Base-by-base conservation (phyloP, 225 moss, liverwort and hornwort genomes). In the Takakia lepidozioides region DNA sequence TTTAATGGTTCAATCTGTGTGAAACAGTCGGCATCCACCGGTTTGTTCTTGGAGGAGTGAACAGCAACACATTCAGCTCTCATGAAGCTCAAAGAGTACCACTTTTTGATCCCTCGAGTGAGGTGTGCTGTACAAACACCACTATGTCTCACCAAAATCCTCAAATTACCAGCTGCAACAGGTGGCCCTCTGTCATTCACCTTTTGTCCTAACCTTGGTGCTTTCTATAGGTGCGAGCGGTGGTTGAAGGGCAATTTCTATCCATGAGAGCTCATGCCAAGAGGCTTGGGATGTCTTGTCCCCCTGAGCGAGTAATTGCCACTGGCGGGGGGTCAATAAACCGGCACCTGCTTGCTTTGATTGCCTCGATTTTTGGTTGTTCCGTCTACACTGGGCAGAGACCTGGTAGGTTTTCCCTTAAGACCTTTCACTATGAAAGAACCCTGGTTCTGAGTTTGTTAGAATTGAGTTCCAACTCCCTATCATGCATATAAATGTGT, bases 271-370 rank as follows among this genome's bases (percentile, higher is more conserved):
- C 72, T 23, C 98, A 98, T 40, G 77, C 83, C 8, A 80, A 69
- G 56, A 69, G 74, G 27, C 87, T 98, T 27, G 98, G 98, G 28
- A 87, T 98, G 98, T 87, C 81, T 19, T 66, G 69, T 56, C 78
- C 74, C 14, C 91, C 98, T 18, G 71, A 83, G 49, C 91, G 98
- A 15, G 75, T 91, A 0, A 83, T 98, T 53, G 98, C 85, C 15
- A 98, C 98, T 2, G 98, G 98, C 2, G 98, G 98, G 53, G 98
- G 80, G 20, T 98, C 98, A 27, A 73, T 83, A 13, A 98, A 98
- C 56, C 61, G 52, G 19, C 70, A 79, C 37, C 64, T 98, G 25
- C 75, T 98, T 16, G 41, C 59, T 39, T 52, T 98, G 41, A 58
- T 91, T 47, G 87, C 77, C 4, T 82, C 80, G 16, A 72, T 91